Conservation (phyloP, 257 asterid species). For the Solanum dulcamara region DNA sequence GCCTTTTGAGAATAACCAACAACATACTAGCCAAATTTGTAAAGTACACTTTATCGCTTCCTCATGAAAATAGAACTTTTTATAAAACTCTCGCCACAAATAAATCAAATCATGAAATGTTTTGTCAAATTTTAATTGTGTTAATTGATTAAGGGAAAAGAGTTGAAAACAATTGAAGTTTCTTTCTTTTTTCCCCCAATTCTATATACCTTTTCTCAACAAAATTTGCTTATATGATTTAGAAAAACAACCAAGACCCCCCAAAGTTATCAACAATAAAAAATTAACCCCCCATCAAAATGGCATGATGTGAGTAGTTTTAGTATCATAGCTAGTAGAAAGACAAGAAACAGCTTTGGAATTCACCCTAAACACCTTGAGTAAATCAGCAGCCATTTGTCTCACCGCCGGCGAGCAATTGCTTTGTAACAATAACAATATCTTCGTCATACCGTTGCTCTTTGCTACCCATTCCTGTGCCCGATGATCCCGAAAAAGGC, state of each 20-base stretch:
- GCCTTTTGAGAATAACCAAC: no score
- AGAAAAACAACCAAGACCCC: conserved; percentile 2
- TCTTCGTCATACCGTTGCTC: conserved; percentile 60
- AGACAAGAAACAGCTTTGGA: conserved; percentile 26
- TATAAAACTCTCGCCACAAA: no score
- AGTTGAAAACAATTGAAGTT: not conserved
- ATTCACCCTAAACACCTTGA: conserved; percentile 43
- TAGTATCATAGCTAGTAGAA: conserved; percentile 53
- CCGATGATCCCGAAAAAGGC: conserved; percentile 46
- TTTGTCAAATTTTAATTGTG: not conserved
- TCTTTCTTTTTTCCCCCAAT: not conserved
- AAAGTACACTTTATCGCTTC: no score
- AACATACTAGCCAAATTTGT: no score
- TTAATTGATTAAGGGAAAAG: not conserved
- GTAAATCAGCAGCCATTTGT: conserved; percentile 70
- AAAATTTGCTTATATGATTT: conserved; percentile 34
- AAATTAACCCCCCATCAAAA: conserved; percentile 25
- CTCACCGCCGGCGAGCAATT: conserved; percentile 59
- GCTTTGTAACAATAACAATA: conserved; percentile 62
- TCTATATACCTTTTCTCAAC: conserved; percentile 11
- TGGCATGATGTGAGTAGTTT: conserved; percentile 84
- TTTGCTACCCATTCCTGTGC: conserved; percentile 40
- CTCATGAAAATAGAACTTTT: no score
- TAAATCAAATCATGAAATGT: not conserved
- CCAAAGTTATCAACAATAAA: not conserved